Base-by-base conservation (phyloP, 1,284 basidiomycete species). In the Rhodotorula sp. region DNA sequence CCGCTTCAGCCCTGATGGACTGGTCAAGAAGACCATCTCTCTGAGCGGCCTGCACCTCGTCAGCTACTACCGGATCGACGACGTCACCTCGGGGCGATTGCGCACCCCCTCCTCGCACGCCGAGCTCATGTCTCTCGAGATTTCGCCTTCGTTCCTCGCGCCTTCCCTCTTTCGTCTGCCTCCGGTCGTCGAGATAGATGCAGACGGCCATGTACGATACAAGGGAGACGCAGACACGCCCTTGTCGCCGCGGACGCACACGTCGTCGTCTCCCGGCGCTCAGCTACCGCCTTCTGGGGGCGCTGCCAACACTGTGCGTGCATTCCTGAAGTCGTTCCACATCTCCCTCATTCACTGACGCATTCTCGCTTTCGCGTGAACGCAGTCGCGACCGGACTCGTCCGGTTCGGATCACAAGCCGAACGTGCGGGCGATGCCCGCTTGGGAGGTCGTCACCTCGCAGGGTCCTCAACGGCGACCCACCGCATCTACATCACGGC, bases 31-130 rank as follows among this genome's bases (percentile, higher is more conserved):
- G 87, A 79, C 79, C 4, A 77, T 79, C 61, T 77, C 77, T 33
- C 68, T 77, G 37, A 64, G 91, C 60, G 87, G 93, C 0, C 94
- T 97, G 79, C 95, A 98, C 80, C 86, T 98, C 71, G 92, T 98
- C 63, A 96, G 93, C 2, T 97, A 98, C 83, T 98, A 98, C 85
- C 89, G 89, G 74, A 86, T 95, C 68, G 90, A 93, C 75, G 95
- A 98, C 79, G 93, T 96, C 29, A 87, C 91, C 62, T 87, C 88
- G 67, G 93, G 92, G 29, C 88, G 92, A 45, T 86, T 98, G 12
- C 87, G 93, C 45, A 86, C 91, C 0, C 95, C 95, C 0, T 95
- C 93, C 0, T 90, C 90, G 3, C 84, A 95, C 0, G 91, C 93
- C 0, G 94, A 97, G 80, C 85, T 98, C 44, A 88, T 89, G 0